Base-by-base conservation (phyloP, 2,329 filamentous ascomycete species). In the Iodosphaeria phyllophila region DNA sequence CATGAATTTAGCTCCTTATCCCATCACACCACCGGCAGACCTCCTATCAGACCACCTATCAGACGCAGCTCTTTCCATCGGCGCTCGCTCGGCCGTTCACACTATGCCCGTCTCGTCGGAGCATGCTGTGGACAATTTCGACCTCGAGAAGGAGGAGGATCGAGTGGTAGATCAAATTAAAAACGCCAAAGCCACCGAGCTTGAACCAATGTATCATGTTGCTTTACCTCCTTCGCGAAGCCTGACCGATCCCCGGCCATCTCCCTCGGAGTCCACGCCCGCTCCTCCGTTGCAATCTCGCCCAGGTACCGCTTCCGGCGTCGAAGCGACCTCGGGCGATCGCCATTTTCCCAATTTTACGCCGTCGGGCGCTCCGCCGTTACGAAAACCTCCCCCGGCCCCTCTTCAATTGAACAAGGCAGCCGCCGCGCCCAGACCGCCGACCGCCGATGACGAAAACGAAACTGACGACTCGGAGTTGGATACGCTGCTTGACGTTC, bases 401-500 rank as follows among this genome's bases (percentile, higher is more conserved):
- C 84, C 86, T 2, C 50, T 95, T 27, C 74, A 84, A 41, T 58
- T 95, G 13, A 61, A 60, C 21, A 54, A 56, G 23, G 37, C 46
- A 11, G 41, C 42, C n/a, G 40, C 43, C 7, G 41, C 35, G 6
- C 30, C 35, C 14, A 35, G 41, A 3, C 33, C 36, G 0, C 28
- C 42, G 4, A 35, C 43, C 3, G 36, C 43, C 4, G 67, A 74
- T n/a, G 70, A 73, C 8, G 61, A 65, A 3, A 38, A 40, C 2
- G 64, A 70, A n/a, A n/a, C n/a, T 18, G 73, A 74, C 0, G 79
- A 80, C 30, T 84, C 79, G 0, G 83, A 92, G 34, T 89, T 84
- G 36, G 80, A 89, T 30, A 76, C 84, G 33, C 62, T 77, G 18
- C 50, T 80, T 8, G 74, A 79, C 32, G 69, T 74, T 4, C 63